Evolutionary conservation across 2,329 filamentous ascomycete species (phyloP).

Genomic region (Dryadomyces quercus-mongolicae): DNA sequence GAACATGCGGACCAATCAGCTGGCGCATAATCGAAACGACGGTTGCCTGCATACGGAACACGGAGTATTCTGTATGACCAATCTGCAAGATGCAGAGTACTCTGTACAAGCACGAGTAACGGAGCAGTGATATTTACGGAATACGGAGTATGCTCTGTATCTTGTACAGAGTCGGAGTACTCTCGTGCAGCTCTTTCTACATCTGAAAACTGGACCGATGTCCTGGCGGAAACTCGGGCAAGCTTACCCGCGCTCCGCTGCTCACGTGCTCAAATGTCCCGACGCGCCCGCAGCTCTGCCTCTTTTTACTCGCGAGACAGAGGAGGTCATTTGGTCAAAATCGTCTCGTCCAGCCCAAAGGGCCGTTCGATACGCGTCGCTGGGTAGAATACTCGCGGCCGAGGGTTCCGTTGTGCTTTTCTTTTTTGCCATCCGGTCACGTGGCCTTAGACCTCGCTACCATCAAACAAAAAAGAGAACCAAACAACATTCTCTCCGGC

Average conservation of each 20-base stretch:
- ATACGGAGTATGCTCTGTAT: neutral
- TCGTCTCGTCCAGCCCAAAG: neutral
- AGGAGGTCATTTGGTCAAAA: slow-evolving; percentile 2
- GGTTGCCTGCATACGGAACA: too few relatives aligned
- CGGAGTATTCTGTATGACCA: too few relatives aligned
- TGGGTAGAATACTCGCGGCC: neutral
- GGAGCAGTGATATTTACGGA: too few relatives aligned
- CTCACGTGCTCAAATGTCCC: slow-evolving; percentile 13
- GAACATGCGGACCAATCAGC: too few relatives aligned
- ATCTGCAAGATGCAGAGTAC: too few relatives aligned
- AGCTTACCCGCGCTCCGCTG: too few relatives aligned
- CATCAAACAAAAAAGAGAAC: too few relatives aligned
- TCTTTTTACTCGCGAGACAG: slow-evolving; percentile 3
- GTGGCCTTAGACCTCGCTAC: neutral
- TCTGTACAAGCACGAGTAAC: too few relatives aligned
- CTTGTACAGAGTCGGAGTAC: too few relatives aligned
- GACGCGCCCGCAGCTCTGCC: slow-evolving; percentile 13
- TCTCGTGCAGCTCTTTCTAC: neutral
- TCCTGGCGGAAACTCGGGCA: neutral
- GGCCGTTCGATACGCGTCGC: neutral
- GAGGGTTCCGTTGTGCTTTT: neutral
- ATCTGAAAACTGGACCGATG: neutral
- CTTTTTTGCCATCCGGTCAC: neutral
- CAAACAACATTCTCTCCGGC: slow-evolving; percentile 4
- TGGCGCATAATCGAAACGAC: too few relatives aligned